These are phyloP conservation scores for Pichia kudriavzevii DNA, from an alignment of 1,139 yeast species.

Conservation along the genomic window DNA sequence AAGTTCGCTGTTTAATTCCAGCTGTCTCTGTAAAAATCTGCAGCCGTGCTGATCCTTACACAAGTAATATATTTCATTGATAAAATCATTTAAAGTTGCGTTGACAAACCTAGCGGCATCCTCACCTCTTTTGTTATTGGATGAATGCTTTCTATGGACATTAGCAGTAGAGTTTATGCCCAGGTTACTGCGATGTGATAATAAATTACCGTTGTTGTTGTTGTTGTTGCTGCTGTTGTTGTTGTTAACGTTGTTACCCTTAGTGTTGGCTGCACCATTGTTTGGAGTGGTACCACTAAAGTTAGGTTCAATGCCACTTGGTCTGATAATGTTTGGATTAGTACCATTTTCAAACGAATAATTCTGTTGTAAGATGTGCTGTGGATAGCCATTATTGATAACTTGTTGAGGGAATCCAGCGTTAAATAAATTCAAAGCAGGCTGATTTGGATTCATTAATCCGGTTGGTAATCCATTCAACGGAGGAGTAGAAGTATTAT, in stretches of 20 bases:
- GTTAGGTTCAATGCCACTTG: neutral
- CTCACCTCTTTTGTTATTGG: conserved; percentile 32
- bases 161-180: conserved; percentile 27
- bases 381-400: neutral
- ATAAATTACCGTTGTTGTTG: conserved; percentile 2
- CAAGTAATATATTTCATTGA: conserved; percentile 44
- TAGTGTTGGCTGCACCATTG: conserved; percentile 4
- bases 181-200: conserved; percentile 13
- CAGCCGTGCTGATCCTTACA: conserved; percentile 62
- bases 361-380: neutral
- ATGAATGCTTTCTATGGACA: conserved; percentile 29
- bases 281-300: neutral
- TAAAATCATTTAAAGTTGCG: conserved; percentile 46
- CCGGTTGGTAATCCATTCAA: conserved; percentile 9
- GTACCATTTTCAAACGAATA: neutral
- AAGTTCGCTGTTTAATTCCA: conserved; percentile 36
- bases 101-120: conserved; percentile 32
- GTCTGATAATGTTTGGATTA: no score
- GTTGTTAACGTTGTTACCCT: conserved; percentile 6
- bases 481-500: conserved; percentile 6
- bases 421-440: conserved; percentile 2
- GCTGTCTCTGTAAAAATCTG: conserved; percentile 49
- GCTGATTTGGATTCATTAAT: conserved; percentile 5
- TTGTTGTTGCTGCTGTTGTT: conserved; percentile 6
- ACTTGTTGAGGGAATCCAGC: conserved; percentile 1